Evolutionary conservation across 305 asterid species (phyloP), one percentile per base, ranked within the genome.

Genomic region (Solanum chacoense): DNA sequence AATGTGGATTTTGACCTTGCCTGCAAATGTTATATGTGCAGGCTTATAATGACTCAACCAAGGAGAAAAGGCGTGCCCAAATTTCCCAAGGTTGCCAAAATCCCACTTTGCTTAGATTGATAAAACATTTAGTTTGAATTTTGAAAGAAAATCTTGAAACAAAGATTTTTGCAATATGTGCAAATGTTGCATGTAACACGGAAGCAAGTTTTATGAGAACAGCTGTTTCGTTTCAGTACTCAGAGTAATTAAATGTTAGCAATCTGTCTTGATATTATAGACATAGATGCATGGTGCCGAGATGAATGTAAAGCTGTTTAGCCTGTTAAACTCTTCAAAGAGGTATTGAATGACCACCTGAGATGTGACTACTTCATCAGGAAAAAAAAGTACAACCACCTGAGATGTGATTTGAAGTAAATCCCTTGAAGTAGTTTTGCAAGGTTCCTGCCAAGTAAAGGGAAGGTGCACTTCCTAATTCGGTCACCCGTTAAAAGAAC

Each of bases 21-120:
- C 36, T 83, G 42, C 42, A 29, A 83, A 83, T 83, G 86, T 50
- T 50, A 50, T 83, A 83, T 31, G 72, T 83, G 86, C 86, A 83
- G 86, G 86, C 86, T 31, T 83, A 83, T 50, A 83, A 83, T 83
- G 86, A 83, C 37, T 83, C 86, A 31, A 83, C 86, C 86, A 83
- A 83, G 86, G 86, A 83, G 86, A 83, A 83, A 83, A 83, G 86
- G 71, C 86, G 86, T 45, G 86, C 86, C 42, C 86, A 83, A 83
- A 83, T 83, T 83, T 55, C 73, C 86, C 86, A 83, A 83, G 86
- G 86, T 83, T 83, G 40, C 42, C 29, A 20, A 83, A 83, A 83
- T 31, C 28, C 20, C 20, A 45, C 73, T 83, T 83, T 83, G 42
- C 73, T 50, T 7, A 50, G 73, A 83, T 50, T 50, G 73, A 83